A percentile compares a stretch with the other conserved stretches of the same genome.
Evolutionary conservation across 768 basidiomycete species (phyloP).

Genomic region (Pleurotus tuber-regium): DNA sequence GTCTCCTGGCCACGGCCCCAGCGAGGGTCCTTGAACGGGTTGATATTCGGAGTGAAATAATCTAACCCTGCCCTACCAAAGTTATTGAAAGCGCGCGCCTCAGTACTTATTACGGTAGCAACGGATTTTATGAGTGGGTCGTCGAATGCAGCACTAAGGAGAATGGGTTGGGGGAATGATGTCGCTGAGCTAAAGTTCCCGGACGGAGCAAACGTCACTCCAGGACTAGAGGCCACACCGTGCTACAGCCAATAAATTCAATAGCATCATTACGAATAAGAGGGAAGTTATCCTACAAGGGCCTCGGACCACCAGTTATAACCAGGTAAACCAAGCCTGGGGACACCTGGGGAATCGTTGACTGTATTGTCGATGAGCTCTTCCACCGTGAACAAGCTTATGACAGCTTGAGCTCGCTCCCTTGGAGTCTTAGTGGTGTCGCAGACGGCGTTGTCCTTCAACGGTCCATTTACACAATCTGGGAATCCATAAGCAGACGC

Average conservation of each 20-base stretch:
- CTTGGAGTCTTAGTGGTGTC: slow-evolving; percentile 40
- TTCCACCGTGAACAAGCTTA: slow-evolving; percentile 45
- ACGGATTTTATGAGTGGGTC: slow-evolving; percentile 47
- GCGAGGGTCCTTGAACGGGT: slow-evolving; percentile 59
- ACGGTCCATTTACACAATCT: slow-evolving; percentile 44
- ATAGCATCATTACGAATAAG: background rate
- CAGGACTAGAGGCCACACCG: slow-evolving; percentile 52
- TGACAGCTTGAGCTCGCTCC: slow-evolving; percentile 48
- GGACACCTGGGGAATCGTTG: slow-evolving; percentile 47
- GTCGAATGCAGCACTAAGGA: slow-evolving; percentile 54
- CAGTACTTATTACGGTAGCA: slow-evolving; percentile 51
- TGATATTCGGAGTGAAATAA: slow-evolving; percentile 58
- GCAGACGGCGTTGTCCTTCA: slow-evolving; percentile 46
- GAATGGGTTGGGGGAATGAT: slow-evolving; percentile 56
- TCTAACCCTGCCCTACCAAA: slow-evolving; percentile 49
- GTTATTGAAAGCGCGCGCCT: slow-evolving; percentile 60
- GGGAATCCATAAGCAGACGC: slow-evolving; percentile 39
- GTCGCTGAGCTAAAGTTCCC: slow-evolving; percentile 58
- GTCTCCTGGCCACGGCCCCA: slow-evolving; percentile 66
- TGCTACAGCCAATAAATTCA: slow-evolving; percentile 33
- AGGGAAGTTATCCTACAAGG: slow-evolving; percentile 32
- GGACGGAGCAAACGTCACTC: slow-evolving; percentile 44
- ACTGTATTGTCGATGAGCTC: slow-evolving; percentile 53
- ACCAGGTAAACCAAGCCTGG: slow-evolving; percentile 52
- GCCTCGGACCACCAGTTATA: slow-evolving; percentile 66